Percentiles rank a stretch among this genome's conserved stretches.
phyloP scores from a whole-genome alignment of 345 rosid genomes.

The Acer negundo region DNA sequence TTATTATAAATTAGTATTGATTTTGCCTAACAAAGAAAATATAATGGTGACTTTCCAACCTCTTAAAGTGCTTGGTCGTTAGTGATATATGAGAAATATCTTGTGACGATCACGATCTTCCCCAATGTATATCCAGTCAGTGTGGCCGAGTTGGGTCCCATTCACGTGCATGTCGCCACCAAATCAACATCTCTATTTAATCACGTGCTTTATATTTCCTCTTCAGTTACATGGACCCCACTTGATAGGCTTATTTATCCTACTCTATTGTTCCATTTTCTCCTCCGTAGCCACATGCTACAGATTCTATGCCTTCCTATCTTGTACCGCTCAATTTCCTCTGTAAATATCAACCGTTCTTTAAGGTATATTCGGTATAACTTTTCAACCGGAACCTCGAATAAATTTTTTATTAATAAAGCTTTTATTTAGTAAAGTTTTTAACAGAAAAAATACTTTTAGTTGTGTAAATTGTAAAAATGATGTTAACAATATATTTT shows the following conservation, averaged over 20 bases:
- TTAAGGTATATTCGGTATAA: too few species aligned
- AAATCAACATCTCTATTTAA: background rate
- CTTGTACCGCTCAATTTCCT: background rate
- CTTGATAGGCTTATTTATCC: background rate
- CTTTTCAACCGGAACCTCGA: too few species aligned
- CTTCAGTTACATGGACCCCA: background rate
- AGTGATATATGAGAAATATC: background rate
- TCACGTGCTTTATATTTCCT: background rate
- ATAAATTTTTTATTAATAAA: too few species aligned
- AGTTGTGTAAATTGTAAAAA: too few species aligned
- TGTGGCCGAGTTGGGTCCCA: background rate
- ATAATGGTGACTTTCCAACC: background rate
- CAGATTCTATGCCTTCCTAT: background rate
- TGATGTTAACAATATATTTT: too few species aligned
- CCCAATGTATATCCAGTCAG: background rate
- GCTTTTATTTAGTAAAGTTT: too few species aligned
- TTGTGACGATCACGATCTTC: background rate
- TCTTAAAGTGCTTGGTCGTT: background rate
- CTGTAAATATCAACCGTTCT: background rate
- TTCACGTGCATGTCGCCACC: conserved; percentile 1
- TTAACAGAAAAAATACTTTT: too few species aligned
- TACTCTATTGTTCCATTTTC: background rate
- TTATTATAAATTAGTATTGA: too few species aligned
- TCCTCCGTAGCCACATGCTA: background rate
- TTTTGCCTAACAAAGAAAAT: background rate